phyloP scores from a whole-genome alignment of 2,329 filamentous ascomycete genomes.

The Huntiella bhutanensis region DNA sequence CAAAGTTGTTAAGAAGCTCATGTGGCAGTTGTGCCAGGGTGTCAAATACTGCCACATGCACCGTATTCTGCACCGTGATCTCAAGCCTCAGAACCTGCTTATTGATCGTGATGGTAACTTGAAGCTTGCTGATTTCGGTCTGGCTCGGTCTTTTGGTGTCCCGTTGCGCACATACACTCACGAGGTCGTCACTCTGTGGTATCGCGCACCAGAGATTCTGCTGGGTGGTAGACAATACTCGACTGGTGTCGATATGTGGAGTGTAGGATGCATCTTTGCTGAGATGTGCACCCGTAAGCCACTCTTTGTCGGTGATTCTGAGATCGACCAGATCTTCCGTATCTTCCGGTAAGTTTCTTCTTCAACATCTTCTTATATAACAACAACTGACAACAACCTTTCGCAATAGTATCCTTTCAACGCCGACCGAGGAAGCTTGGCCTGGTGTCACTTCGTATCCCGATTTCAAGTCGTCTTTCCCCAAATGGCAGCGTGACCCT shows the following conservation, averaged over 20 bases:
- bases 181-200: constrained; percentile 90
- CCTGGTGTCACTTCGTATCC: constrained; percentile 88
- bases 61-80: constrained; percentile 67
- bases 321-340: constrained; percentile 27
- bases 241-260: constrained; percentile 93
- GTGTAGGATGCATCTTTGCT: constrained; percentile 81
- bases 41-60: constrained; percentile 79
- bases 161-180: constrained; percentile 83
- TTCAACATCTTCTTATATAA: neutral
- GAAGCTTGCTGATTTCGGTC: constrained; percentile 77
- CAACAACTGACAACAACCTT: neutral
- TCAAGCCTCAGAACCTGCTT: constrained; percentile 80
- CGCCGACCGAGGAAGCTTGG: constrained; percentile 65
- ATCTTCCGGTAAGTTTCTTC: constrained; percentile 41
- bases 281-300: constrained; percentile 94
- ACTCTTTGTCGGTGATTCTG: constrained; percentile 78
- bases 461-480: constrained; percentile 82
- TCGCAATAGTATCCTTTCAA: constrained; percentile 42
- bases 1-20: constrained; percentile 80
- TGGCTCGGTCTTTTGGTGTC: constrained; percentile 79
- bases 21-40: constrained; percentile 70
- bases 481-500: constrained; percentile 67
- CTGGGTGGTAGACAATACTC: constrained; percentile 83
- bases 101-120: constrained; percentile 76
- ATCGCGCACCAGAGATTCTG: constrained; percentile 76